These are phyloP conservation scores for Mrakiaceae sp. DNA, from an alignment of 1,284 basidiomycete species.

Conservation along the genomic window DNA sequence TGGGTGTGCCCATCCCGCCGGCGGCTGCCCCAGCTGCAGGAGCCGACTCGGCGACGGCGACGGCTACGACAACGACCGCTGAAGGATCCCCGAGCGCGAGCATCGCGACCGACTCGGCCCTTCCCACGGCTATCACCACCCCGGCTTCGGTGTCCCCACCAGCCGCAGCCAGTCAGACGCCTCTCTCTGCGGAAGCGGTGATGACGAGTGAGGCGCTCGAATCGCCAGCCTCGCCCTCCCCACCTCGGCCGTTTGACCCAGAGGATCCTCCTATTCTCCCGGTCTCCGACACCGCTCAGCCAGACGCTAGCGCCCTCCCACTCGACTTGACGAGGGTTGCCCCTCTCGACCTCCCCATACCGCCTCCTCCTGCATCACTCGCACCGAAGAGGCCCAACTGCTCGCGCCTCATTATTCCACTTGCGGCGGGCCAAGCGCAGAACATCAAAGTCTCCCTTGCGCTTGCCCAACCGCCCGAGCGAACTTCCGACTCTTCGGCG, in stretches of 20 bases:
- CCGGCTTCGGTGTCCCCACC: background rate
- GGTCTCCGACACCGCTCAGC: too few species aligned
- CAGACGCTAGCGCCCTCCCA: too few species aligned
- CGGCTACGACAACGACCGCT: background rate
- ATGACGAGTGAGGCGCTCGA: too few species aligned
- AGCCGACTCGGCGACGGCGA: background rate
- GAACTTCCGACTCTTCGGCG: background rate
- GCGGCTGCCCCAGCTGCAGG: constrained; percentile 1
- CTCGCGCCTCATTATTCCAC: background rate
- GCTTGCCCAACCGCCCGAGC: too few species aligned
- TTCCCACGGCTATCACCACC: background rate
- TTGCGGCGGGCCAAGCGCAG: background rate
- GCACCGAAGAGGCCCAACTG: background rate
- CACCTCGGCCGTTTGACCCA: too few species aligned
- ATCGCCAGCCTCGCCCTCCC: too few species aligned
- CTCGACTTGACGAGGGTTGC: background rate
- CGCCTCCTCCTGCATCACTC: background rate
- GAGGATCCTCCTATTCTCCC: too few species aligned
- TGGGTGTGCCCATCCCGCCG: constrained; percentile 31
- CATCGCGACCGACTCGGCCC: background rate
- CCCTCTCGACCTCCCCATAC: background rate
- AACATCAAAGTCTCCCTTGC: background rate
- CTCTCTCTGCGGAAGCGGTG: background rate
- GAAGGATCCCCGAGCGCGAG: background rate
- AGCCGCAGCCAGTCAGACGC: background rate